These are phyloP conservation scores for Tricholoma hemisulphureum DNA, from an alignment of 768 basidiomycete species.

Conservation along the genomic window DNA sequence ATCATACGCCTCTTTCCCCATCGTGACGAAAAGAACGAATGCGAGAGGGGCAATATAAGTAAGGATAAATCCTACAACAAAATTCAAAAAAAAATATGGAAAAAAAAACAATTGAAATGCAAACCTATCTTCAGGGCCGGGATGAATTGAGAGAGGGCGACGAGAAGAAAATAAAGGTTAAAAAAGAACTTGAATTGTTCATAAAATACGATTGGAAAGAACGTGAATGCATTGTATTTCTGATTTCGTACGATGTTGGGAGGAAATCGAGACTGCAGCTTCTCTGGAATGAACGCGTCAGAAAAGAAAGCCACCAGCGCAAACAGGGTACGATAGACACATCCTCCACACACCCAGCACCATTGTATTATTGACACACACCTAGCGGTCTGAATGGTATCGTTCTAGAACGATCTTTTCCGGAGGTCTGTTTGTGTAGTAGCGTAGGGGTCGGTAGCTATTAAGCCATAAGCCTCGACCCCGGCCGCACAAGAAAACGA, in stretches of 20 bases:
- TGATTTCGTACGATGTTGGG: slow-evolving; percentile 95
- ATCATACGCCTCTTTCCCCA: slow-evolving; percentile 99
- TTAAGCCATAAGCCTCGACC: slow-evolving; percentile 10
- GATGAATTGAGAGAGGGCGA: slow-evolving; percentile 93
- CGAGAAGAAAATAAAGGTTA: slow-evolving; percentile 97
- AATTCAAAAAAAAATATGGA: background rate
- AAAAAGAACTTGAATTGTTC: slow-evolving; percentile 99
- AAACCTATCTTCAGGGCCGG: slow-evolving; percentile 93
- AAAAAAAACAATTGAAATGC: slow-evolving; percentile 20
- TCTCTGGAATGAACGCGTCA: slow-evolving; percentile 45
- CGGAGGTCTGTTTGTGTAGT: slow-evolving; percentile 15
- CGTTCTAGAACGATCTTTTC: slow-evolving; percentile 72
- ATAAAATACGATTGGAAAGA: slow-evolving; percentile 95
- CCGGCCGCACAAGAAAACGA: slow-evolving; percentile 6
- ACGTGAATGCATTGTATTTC: slow-evolving; percentile 97
- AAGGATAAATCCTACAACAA: slow-evolving; percentile 75
- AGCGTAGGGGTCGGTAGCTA: slow-evolving; percentile 16
- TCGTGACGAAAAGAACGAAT: slow-evolving; percentile 91
- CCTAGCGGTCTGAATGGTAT: slow-evolving; percentile 77
- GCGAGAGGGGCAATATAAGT: slow-evolving; percentile 97
- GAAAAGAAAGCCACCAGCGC: background rate
- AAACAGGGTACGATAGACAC: background rate
- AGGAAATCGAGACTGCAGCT: slow-evolving; percentile 68
- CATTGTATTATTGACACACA: slow-evolving; percentile 22
- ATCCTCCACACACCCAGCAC: background rate